A percentile compares a stretch with the other conserved stretches of the same genome.
These are phyloP conservation scores for Elsinoe necatrix DNA, from an alignment of 2,329 filamentous ascomycete genomes.

Conservation along the genomic window DNA sequence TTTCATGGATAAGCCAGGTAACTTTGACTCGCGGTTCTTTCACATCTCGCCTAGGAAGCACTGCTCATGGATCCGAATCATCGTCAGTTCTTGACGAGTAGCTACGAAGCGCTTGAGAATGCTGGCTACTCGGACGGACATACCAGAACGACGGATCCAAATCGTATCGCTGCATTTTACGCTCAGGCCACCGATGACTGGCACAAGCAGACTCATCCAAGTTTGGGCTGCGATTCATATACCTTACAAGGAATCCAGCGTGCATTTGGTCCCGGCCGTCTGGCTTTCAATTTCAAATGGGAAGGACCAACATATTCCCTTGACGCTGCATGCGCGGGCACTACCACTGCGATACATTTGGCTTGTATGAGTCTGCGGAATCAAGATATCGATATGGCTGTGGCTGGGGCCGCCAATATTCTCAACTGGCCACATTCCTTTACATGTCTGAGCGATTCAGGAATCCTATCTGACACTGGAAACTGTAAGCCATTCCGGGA, in stretches of 20 bases:
- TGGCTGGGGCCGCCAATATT: slow-evolving; percentile 25
- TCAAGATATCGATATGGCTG: slow-evolving; percentile 24
- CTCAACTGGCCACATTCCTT: slow-evolving; percentile 24
- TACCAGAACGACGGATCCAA: slow-evolving; percentile 56
- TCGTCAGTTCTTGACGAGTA: slow-evolving; percentile 63
- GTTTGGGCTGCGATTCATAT: too few species aligned
- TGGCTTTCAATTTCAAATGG: slow-evolving; percentile 23
- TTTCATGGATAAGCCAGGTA: slow-evolving; percentile 65
- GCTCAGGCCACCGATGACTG: slow-evolving; percentile 54
- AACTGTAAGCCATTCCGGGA: slow-evolving; percentile 23
- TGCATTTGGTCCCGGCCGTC: slow-evolving; percentile 24
- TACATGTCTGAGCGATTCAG: slow-evolving; percentile 23
- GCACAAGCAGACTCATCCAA: slow-evolving; percentile 25
- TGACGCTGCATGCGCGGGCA: slow-evolving; percentile 27
- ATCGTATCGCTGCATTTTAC: slow-evolving; percentile 64
- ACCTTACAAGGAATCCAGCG: slow-evolving; percentile 22
- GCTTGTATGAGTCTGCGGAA: slow-evolving; percentile 25
- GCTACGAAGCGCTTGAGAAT: slow-evolving; percentile 76
- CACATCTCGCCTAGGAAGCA: slow-evolving; percentile 80
- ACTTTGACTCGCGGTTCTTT: slow-evolving; percentile 78
- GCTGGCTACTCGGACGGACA: slow-evolving; percentile 67
- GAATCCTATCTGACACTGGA: slow-evolving; percentile 20
- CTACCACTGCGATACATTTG: slow-evolving; percentile 19
- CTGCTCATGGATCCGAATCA: slow-evolving; percentile 76
- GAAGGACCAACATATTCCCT: slow-evolving; percentile 22